Conservation (phyloP, 2,329 filamentous ascomycete genomes). For the Fusarium nematophilum region DNA sequence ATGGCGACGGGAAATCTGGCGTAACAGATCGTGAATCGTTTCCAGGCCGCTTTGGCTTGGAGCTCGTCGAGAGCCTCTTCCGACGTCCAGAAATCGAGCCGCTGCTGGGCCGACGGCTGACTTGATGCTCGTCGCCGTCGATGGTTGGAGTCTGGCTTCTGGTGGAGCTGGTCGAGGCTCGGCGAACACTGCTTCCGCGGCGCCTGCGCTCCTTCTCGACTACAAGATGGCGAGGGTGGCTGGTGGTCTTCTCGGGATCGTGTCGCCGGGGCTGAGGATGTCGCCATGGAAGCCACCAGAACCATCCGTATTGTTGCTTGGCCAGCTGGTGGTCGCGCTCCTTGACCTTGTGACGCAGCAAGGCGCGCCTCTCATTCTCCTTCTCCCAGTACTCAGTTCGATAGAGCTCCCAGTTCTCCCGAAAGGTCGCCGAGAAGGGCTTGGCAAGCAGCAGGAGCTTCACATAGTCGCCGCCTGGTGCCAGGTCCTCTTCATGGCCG, state of each 20-base stretch:
- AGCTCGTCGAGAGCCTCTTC: slow-evolving; percentile 60
- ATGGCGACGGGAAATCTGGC: slow-evolving; percentile 65
- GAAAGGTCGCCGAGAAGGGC: slow-evolving; percentile 92
- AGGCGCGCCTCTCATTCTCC: slow-evolving; percentile 88
- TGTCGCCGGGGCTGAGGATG: slow-evolving; percentile 49
- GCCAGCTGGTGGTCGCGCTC: slow-evolving; percentile 75
- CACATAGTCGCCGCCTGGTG: slow-evolving; percentile 89
- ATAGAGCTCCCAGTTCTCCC: slow-evolving; percentile 97
- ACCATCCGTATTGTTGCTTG: slow-evolving; percentile 75
- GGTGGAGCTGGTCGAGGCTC: slow-evolving; percentile 63
- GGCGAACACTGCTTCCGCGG: slow-evolving; percentile 64
- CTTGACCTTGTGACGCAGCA: slow-evolving; percentile 77
- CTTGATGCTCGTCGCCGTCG: slow-evolving; percentile 57
- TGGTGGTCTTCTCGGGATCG: slow-evolving; percentile 52
- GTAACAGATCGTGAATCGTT: slow-evolving; percentile 65
- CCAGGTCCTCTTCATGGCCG: slow-evolving; percentile 89
- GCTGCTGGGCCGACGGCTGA: slow-evolving; percentile 59
- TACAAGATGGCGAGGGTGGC: slow-evolving; percentile 55
- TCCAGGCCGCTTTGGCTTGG: slow-evolving; percentile 57
- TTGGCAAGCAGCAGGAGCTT: slow-evolving; percentile 92
- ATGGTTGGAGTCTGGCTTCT: slow-evolving; percentile 62
- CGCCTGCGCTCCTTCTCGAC: slow-evolving; percentile 61
- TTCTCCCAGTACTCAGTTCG: slow-evolving; percentile 95
- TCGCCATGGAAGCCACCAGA: slow-evolving; percentile 87
- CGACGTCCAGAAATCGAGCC: slow-evolving; percentile 62